Percentiles rank a stretch among this genome's conserved stretches.
Conservation (phyloP, 1,139 yeast genomes). For the Keqinozyma sinolaborantium region DNA sequence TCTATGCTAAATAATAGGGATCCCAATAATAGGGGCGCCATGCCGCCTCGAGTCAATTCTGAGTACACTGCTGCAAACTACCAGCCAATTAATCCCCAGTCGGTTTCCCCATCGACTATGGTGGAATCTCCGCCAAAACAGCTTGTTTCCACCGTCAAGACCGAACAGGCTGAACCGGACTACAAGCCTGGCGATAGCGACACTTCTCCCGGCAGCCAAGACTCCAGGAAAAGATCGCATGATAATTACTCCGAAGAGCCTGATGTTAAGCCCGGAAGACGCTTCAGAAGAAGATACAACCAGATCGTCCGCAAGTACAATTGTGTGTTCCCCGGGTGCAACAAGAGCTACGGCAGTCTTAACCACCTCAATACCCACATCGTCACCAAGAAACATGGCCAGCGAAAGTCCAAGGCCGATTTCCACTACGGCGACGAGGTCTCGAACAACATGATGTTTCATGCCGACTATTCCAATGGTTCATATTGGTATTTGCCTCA, state of each 20-base stretch:
- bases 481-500: slow-evolving; percentile 24
- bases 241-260: too few relatives aligned
- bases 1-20: not conserved
- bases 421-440: slow-evolving; percentile 32
- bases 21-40: not conserved
- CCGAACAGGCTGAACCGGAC: too few relatives aligned
- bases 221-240: too few relatives aligned
- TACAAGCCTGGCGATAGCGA: too few relatives aligned
- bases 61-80: too few relatives aligned
- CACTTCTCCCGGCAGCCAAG: too few relatives aligned
- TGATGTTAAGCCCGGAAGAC: slow-evolving; percentile 24
- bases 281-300: slow-evolving; percentile 66
- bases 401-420: slow-evolving; percentile 65
- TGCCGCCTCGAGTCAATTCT: too few relatives aligned
- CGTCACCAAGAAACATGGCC: slow-evolving; percentile 68
- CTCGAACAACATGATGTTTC: slow-evolving; percentile 5
- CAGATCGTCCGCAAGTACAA: slow-evolving; percentile 67
- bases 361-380: slow-evolving; percentile 79
- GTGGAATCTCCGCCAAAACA: too few relatives aligned
- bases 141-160: too few relatives aligned
- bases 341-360: slow-evolving; percentile 71
- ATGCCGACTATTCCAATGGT: slow-evolving; percentile 18
- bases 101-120: too few relatives aligned
- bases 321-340: slow-evolving; percentile 59
- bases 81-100: too few relatives aligned